Evolutionary conservation across 1,139 yeast genomes (phyloP).

Genomic region (Trichomonascaceae sp.): DNA sequence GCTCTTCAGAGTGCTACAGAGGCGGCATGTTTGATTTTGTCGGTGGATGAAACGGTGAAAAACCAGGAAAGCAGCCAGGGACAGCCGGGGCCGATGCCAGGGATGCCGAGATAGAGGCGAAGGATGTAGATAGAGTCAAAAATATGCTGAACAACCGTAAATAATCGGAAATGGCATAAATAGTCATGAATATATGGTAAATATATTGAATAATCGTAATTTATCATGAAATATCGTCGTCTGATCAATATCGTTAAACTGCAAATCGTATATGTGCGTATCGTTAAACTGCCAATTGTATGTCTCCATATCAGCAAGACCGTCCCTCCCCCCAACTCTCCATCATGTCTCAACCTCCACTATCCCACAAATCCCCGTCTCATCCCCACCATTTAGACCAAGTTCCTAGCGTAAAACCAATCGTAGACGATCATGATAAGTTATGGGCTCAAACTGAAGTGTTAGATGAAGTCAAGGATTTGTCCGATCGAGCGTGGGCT

Average conservation of each 20-base stretch:
- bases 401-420: slow-evolving; percentile 31
- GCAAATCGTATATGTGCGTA: too few relatives aligned
- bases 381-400: slow-evolving; percentile 4
- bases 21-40: slow-evolving; percentile 85
- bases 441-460: slow-evolving; percentile 88
- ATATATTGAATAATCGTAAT: too few relatives aligned
- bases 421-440: slow-evolving; percentile 49
- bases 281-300: too few relatives aligned
- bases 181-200: too few relatives aligned
- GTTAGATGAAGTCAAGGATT: slow-evolving; percentile 67
- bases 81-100: slow-evolving; percentile 26
- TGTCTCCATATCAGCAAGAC: not conserved
- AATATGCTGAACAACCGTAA: not conserved
- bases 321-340: too few relatives aligned
- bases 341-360: not conserved
- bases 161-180: not conserved
- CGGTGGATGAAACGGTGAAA: slow-evolving; percentile 93
- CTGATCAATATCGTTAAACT: too few relatives aligned
- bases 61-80: slow-evolving; percentile 54
- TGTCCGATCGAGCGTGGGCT: slow-evolving; percentile 51
- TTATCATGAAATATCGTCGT: too few relatives aligned
- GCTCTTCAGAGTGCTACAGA: slow-evolving; percentile 97
- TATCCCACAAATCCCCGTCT: not conserved
- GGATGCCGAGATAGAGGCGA: slow-evolving; percentile 5
- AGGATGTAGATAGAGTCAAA: not conserved